Evolutionary conservation across 352 stramenopile species (phyloP).

Genomic region (Phytophthora brassicae): DNA sequence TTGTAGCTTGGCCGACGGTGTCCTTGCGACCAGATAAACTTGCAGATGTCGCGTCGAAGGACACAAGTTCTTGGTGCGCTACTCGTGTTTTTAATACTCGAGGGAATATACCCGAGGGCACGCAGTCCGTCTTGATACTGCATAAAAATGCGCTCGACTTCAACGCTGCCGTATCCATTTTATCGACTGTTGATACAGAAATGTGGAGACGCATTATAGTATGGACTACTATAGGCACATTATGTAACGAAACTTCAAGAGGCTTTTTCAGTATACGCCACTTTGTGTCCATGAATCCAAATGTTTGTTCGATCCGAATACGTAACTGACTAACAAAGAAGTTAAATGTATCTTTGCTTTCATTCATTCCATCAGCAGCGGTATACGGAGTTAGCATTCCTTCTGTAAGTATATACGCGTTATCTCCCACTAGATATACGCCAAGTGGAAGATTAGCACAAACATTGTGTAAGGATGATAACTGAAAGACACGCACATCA

Average conservation of each 20-base stretch:
- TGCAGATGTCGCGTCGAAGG: not conserved
- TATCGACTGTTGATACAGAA: constrained; percentile 1
- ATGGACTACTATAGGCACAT: not conserved
- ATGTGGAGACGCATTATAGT: constrained; percentile 2
- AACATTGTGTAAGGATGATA: not conserved
- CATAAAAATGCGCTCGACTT: not conserved
- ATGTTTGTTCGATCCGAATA: constrained; percentile 6
- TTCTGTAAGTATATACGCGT: no score
- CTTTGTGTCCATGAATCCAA: constrained; percentile 8
- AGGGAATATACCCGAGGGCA: not conserved
- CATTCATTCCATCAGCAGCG: not conserved
- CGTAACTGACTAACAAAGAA: constrained; percentile 5
- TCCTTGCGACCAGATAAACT: not conserved
- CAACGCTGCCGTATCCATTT: not conserved
- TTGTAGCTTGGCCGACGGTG: not conserved
- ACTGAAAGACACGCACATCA: not conserved
- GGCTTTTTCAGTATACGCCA: constrained; percentile 2
- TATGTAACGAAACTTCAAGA: not conserved
- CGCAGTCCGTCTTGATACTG: not conserved
- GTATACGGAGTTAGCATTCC: not conserved
- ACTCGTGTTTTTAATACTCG: not conserved
- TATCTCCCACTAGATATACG: not conserved
- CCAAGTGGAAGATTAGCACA: not conserved
- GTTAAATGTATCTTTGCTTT: no score
- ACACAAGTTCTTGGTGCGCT: not conserved